Percentiles rank a stretch among this genome's conserved stretches.
These are phyloP conservation scores for Zizania latifolia DNA, from an alignment of 176 grass and related monocot genomes.

Conservation along the genomic window DNA sequence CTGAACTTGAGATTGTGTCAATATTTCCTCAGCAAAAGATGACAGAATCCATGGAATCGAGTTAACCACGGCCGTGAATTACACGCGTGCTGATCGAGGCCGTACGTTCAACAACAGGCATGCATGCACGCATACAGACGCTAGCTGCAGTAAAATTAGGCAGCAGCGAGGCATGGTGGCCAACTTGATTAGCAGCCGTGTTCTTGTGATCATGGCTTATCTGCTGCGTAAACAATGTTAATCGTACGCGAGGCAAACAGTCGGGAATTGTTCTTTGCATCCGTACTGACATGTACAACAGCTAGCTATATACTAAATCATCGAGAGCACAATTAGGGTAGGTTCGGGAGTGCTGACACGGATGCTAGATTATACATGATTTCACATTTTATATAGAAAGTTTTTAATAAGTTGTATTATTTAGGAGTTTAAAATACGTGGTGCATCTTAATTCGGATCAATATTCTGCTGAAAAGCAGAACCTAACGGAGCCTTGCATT, in stretches of 20 bases:
- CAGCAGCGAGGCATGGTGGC: constrained; percentile 1
- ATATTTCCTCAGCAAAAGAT: background rate
- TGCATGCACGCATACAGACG: background rate
- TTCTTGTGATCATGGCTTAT: background rate
- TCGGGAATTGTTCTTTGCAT: background rate
- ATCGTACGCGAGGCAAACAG: background rate
- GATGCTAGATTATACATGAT: too few species aligned
- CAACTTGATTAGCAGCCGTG: background rate
- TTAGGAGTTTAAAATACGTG: too few species aligned
- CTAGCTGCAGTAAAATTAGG: background rate
- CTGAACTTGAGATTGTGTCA: background rate
- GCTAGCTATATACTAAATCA: background rate
- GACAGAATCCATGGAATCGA: background rate
- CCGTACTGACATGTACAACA: constrained; percentile 6
- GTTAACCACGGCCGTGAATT: background rate
- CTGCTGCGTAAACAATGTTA: background rate
- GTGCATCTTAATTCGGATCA: too few species aligned
- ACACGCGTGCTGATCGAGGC: background rate
- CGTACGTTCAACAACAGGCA: background rate
- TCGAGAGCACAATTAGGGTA: too few species aligned
- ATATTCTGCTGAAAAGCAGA: too few species aligned
- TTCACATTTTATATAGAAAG: too few species aligned
- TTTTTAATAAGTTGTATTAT: too few species aligned
- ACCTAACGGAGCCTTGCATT: too few species aligned
- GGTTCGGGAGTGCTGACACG: too few species aligned